Evolutionary conservation across 108 stramenopile species (phyloP), one percentile per base, ranked within the genome.

Genomic region (Nitzschia palea): DNA sequence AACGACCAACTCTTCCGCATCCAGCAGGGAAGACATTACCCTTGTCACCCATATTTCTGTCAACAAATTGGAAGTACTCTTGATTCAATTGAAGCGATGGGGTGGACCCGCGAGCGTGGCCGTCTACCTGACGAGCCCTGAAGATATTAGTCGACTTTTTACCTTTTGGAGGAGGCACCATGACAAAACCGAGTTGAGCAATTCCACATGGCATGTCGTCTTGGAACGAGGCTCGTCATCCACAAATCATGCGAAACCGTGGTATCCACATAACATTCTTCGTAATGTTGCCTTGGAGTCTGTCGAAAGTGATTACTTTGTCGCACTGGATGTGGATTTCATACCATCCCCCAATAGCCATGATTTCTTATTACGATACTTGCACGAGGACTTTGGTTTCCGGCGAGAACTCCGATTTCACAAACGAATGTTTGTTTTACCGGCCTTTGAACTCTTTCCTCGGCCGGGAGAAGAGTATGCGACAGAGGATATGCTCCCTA

Each of bases 251-350:
- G 26, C 17, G 30, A 2, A 15, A 1, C 55, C 55, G 17, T 20
- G 17, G 6, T 67, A 67, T 30, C 73, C 73, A n/a, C 20, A 40
- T 28, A 74, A 74, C 42, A 27, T 59, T 9, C 35, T 74, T 33
- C 73, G 73, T 29, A 74, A 74, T 29, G 45, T 74, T 25, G 73
- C 73, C 9, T 22, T 68, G 43, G 34, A 65, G 17, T 26, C 48
- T 0, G 37, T 57, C 14, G 73, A 67, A 35, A 48, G 52, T 27
- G 44, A 67, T 30, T 74, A 68, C 44, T 58, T 74, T 29, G 15
- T 74, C 26, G 47, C 66, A 17, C 36, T 74, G 20, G 73, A 74
- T 53, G 65, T 67, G 15, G 65, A 67, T 51, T 55, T 74, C 9
- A 53, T 67, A 4, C 48, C 44, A 14, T 26, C 36, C 10, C 40